Evolutionary conservation across 441 rosid species (phyloP).

Genomic region (Mallotus repandus): DNA sequence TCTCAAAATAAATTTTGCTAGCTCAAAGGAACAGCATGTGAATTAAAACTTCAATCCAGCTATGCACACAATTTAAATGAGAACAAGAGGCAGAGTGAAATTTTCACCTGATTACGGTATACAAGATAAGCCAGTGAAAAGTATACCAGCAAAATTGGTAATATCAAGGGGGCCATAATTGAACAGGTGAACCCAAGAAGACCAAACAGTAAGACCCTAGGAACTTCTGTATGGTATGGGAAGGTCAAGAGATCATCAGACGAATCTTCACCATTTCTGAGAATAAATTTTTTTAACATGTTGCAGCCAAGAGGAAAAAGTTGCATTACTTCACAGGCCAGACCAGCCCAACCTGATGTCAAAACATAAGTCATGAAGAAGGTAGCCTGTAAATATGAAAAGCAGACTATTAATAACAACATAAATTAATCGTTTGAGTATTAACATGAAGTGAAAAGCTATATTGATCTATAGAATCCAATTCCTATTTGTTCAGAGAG

Average conservation of each 20-base stretch:
- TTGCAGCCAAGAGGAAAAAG: conserved; percentile 60
- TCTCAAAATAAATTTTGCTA: conserved; percentile 1
- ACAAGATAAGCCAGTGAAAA: conserved; percentile 70
- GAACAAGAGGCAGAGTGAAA: conserved; percentile 17
- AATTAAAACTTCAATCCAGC: conserved; percentile 12
- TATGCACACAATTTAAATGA: conserved; percentile 1
- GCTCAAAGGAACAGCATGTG: conserved; percentile 7
- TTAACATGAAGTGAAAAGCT: too few relatives aligned
- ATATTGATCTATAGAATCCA: too few relatives aligned
- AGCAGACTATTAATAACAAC: conserved; percentile 2
- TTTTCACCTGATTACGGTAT: conserved; percentile 79
- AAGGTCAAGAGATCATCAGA: conserved; percentile 50
- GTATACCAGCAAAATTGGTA: conserved; percentile 79
- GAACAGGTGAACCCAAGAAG: conserved; percentile 86
- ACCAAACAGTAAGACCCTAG: conserved; percentile 77
- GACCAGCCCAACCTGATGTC: conserved; percentile 95
- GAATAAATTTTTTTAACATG: conserved; percentile 36
- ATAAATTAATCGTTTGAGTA: not conserved
- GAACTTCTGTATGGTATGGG: conserved; percentile 89
- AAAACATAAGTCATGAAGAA: conserved; percentile 94
- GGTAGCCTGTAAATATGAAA: conserved; percentile 60
- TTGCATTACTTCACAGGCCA: conserved; percentile 81
- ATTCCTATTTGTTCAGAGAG: too few relatives aligned
- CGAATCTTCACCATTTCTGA: conserved; percentile 43
- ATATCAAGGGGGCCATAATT: conserved; percentile 77